A percentile compares a stretch with the other conserved stretches of the same genome.
phyloP scores from a whole-genome alignment of 202 grass and related monocot species.

The Sporobolus alterniflorus region DNA sequence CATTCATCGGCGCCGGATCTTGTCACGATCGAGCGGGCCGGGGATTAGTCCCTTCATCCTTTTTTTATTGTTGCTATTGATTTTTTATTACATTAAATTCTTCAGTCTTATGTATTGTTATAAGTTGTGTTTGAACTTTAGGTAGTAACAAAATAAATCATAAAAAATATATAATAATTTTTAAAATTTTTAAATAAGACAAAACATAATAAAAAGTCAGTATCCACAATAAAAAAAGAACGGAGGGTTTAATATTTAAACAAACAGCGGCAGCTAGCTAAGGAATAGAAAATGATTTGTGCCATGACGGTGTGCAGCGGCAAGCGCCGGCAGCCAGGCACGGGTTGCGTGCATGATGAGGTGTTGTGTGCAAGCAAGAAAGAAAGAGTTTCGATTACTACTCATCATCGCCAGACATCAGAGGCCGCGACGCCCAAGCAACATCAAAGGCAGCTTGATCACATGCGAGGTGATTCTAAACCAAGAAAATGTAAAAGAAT shows the following conservation, averaged over 20 bases:
- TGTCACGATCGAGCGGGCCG: not conserved
- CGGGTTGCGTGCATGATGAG: slow-evolving; percentile 23
- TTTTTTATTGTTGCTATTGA: no score
- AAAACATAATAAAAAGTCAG: no score
- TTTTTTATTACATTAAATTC: no score
- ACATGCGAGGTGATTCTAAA: not conserved
- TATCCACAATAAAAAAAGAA: no score
- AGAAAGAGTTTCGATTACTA: not conserved
- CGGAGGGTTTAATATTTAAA: not conserved
- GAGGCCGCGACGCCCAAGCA: slow-evolving; percentile 16
- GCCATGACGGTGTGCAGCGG: not conserved
- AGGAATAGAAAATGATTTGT: not conserved
- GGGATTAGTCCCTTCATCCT: no score
- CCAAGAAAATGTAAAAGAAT: no score
- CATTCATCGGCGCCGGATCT: slow-evolving; percentile 22
- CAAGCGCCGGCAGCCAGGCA: not conserved
- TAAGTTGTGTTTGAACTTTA: no score
- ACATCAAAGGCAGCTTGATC: not conserved
- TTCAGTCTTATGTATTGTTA: no score
- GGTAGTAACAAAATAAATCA: no score
- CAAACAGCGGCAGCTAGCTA: not conserved
- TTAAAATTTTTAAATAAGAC: no score
- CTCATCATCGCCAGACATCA: not conserved
- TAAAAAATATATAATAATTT: no score
- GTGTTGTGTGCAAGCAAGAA: slow-evolving; percentile 48